Percentiles rank a stretch among this genome's conserved stretches.
Conservation (phyloP, 1,284 basidiomycete species). For the Ustilago vetiveriae region DNA sequence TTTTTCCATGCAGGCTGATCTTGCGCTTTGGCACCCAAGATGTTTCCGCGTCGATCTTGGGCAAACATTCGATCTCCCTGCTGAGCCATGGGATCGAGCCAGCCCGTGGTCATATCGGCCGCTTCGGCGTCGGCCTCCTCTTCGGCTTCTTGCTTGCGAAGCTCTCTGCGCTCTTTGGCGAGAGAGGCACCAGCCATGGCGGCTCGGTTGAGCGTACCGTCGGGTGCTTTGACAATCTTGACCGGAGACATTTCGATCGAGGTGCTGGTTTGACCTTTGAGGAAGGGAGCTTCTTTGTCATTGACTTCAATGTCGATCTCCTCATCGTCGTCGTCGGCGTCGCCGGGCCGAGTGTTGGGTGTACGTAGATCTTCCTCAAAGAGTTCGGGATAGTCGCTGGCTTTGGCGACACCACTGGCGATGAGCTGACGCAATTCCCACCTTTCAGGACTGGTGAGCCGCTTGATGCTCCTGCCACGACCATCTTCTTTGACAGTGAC, state of each 20-base stretch:
- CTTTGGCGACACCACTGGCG: constrained; percentile 88
- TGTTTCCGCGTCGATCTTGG: constrained; percentile 85
- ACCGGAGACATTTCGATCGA: constrained; percentile 95
- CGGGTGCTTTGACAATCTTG: constrained; percentile 80
- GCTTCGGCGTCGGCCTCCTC: constrained; percentile 93
- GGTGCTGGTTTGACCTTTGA: constrained; percentile 93
- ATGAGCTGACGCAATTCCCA: constrained; percentile 99
- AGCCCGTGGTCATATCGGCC: constrained; percentile 90
- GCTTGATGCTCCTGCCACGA: constrained; percentile 73
- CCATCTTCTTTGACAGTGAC: constrained; percentile 51
- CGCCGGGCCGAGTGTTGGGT: constrained; percentile 49
- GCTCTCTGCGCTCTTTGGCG: constrained; percentile 92
- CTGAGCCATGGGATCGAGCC: constrained; percentile 97
- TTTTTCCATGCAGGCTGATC: constrained; percentile 91
- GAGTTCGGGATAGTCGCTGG: constrained; percentile 94
- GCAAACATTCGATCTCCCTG: constrained; percentile 87
- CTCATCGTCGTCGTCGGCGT: constrained; percentile 58
- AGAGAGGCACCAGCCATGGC: constrained; percentile 91
- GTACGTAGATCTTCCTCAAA: constrained; percentile 73
- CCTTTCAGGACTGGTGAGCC: constrained; percentile 93
- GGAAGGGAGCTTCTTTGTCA: constrained; percentile 95
- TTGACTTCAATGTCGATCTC: constrained; percentile 96
- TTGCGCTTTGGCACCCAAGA: constrained; percentile 82
- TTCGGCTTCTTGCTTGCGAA: constrained; percentile 92
- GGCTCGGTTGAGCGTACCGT: constrained; percentile 81